Evolutionary conservation across 2,329 filamentous ascomycete species (phyloP).

Genomic region (Cyclaneusma minus): DNA sequence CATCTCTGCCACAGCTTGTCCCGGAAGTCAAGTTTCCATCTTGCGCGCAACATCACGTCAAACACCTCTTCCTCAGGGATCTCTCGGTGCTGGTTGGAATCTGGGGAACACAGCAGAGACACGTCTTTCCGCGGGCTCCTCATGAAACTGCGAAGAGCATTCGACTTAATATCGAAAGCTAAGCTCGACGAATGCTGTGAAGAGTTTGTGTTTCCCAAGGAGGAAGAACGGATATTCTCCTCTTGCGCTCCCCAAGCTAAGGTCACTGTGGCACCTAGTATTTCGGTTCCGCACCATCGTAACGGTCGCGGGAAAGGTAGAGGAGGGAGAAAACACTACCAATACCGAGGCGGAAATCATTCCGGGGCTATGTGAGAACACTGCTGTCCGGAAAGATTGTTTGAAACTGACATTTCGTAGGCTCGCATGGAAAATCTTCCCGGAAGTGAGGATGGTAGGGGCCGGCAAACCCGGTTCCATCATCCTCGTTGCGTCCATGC

Average conservation of each 20-base stretch:
- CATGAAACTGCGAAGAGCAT: constrained; percentile 75
- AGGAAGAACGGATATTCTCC: constrained; percentile 55
- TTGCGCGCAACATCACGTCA: too few species aligned
- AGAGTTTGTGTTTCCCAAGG: constrained; percentile 73
- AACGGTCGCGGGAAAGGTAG: constrained; percentile 6
- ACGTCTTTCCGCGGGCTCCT: constrained; percentile 87
- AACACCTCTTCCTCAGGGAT: too few species aligned
- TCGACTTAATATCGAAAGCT: constrained; percentile 62
- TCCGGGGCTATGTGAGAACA: too few species aligned
- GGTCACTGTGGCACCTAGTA: constrained; percentile 35
- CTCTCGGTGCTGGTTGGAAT: too few species aligned
- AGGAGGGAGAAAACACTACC: neutral
- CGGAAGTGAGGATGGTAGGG: too few species aligned
- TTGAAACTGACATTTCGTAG: too few species aligned
- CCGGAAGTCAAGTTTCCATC: too few species aligned
- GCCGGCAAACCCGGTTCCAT: constrained; percentile 56
- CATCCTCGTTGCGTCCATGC: constrained; percentile 68
- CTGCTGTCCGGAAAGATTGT: too few species aligned
- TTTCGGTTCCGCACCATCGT: constrained; percentile 24
- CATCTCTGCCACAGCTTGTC: too few species aligned
- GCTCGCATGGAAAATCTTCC: too few species aligned
- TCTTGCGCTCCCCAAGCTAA: constrained; percentile 36
- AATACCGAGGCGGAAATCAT: constrained; percentile 6
- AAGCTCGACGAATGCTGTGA: constrained; percentile 77
- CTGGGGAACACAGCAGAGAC: constrained; percentile 94